These are phyloP conservation scores for Torrubiellomyces zombiae DNA, from an alignment of 2,329 filamentous ascomycete species.

Conservation along the genomic window DNA sequence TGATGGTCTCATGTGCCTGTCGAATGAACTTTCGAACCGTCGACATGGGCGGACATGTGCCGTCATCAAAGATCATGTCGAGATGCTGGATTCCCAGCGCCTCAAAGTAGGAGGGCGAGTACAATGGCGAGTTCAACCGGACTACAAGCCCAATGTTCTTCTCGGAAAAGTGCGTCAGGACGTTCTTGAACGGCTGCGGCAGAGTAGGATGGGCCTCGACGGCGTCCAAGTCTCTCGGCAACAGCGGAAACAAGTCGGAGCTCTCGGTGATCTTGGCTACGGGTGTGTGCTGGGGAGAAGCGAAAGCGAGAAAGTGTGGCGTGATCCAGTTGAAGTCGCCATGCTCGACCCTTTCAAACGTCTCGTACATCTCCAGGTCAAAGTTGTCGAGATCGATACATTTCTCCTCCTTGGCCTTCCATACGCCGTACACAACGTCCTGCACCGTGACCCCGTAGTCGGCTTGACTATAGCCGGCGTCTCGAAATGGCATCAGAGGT, in stretches of 20 bases:
- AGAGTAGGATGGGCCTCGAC: slow-evolving; percentile 55
- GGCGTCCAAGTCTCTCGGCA: slow-evolving; percentile 62
- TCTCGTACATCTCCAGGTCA: slow-evolving; percentile 92
- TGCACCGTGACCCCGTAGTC: slow-evolving; percentile 93
- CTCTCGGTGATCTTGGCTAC: slow-evolving; percentile 54
- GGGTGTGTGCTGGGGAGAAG: slow-evolving; percentile 75
- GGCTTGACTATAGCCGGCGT: slow-evolving; percentile 95
- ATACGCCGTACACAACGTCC: slow-evolving; percentile 94
- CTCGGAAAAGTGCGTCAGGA: slow-evolving; percentile 74
- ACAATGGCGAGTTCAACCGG: slow-evolving; percentile 85
- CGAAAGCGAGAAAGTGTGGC: slow-evolving; percentile 87
- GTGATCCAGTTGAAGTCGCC: slow-evolving; percentile 99
- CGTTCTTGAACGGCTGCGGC: slow-evolving; percentile 86
- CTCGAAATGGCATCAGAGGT: slow-evolving; percentile 95
- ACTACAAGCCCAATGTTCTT: slow-evolving; percentile 87
- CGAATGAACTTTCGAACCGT: slow-evolving; percentile 93
- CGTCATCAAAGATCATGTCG: slow-evolving; percentile 99
- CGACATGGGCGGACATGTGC: slow-evolving; percentile 76
- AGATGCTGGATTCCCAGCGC: slow-evolving; percentile 87
- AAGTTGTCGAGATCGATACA: slow-evolving; percentile 87
- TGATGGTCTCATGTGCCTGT: slow-evolving; percentile 87
- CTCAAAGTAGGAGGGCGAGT: slow-evolving; percentile 94
- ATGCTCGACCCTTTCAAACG: slow-evolving; percentile 88
- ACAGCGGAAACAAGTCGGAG: slow-evolving; percentile 54
- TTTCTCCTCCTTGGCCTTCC: slow-evolving; percentile 94